These are phyloP conservation scores for Rhizopus stolonifer DNA, from an alignment of 371 early-diverging fungal genomes.

Conservation along the genomic window DNA sequence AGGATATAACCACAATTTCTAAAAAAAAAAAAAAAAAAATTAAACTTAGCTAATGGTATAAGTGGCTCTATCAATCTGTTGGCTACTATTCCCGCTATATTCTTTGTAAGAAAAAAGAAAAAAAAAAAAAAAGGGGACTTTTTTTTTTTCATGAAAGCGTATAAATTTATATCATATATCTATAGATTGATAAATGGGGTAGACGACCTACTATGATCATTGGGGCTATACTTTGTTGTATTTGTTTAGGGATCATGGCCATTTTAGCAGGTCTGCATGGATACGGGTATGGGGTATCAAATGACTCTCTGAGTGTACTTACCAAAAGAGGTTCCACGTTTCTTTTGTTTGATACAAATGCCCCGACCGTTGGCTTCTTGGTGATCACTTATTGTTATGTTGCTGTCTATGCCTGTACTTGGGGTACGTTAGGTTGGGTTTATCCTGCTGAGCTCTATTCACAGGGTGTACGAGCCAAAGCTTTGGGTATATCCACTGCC, in stretches of 20 bases:
- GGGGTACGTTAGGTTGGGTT: slow-evolving; percentile 94
- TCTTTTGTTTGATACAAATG: slow-evolving; percentile 34
- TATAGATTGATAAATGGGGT: slow-evolving; percentile 70
- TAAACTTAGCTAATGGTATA: slow-evolving; percentile 58
- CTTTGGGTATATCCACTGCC: slow-evolving; percentile 82
- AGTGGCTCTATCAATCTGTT: slow-evolving; percentile 70
- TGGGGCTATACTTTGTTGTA: slow-evolving; percentile 49
- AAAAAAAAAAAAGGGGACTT: too few species aligned
- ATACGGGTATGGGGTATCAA: slow-evolving; percentile 13
- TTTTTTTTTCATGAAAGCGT: not conserved
- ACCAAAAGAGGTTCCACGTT: slow-evolving; percentile 16
- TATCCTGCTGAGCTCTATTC: slow-evolving; percentile 91
- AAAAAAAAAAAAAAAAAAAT: too few species aligned
- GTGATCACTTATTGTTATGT: slow-evolving; percentile 74
- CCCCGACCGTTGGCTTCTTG: slow-evolving; percentile 56
- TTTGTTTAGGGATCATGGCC: slow-evolving; percentile 51
- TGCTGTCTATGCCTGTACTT: slow-evolving; percentile 78
- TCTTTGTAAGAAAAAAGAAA: slow-evolving; percentile 75
- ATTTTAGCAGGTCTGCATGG: slow-evolving; percentile 53
- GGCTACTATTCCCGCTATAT: slow-evolving; percentile 75
- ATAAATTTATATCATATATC: not conserved
- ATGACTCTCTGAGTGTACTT: slow-evolving; percentile 20
- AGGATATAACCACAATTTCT: too few species aligned
- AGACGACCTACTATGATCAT: slow-evolving; percentile 56
- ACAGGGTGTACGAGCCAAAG: slow-evolving; percentile 78